Evolutionary conservation across 108 stramenopile genomes (phyloP), one percentile per base, ranked within the genome.

Genomic region (Cylindrotheca fusiformis): DNA sequence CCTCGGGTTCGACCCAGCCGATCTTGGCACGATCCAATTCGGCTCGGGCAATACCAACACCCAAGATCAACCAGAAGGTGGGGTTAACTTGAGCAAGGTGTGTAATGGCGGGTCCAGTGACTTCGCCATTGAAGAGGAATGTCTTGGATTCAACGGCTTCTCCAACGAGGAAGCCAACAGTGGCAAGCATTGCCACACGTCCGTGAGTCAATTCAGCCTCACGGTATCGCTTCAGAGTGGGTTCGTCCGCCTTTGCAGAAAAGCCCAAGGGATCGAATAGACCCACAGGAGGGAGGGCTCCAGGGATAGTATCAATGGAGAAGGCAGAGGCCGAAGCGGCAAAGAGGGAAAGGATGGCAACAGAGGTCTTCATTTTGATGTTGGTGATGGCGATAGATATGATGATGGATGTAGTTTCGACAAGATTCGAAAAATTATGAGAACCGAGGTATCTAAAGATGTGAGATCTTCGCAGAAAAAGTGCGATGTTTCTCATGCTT

Each of bases 191-290:
- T 50, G 82, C 61, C 48, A 87, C 83, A 77, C 88, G 84, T 74
- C 88, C 88, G 63, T 89, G 88, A 33, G 79, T 74, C 32, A 85
- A 69, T 57, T 89, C 88, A 22, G 91, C 88, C 76, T 93, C 91
- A 47, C 87, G 86, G 80, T 81, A 93, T 60, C 84, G 84, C 70
- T 85, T 85, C 48, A 85, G 68, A 63, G 82, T 78, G 33, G 63
- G 67, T 51, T 57, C 66, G 32, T 84, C 81, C 31, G 71, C 74
- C 22, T 75, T 72, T 27, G 70, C 85, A 73, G 81, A 72, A 50
- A 83, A 80, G 29, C 77, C 77, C 30, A 81, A 60, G 28, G 81
- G 82, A 52, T 86, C 85, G 67, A 82, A 86, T 52, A 64, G 41
- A 25, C 76, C 79, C 6, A 76, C 52, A 45, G 85, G 85, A 8